A percentile compares a stretch with the other conserved stretches of the same genome.
Conservation (phyloP, 2,329 filamentous ascomycete genomes). For the Pyricularia pennisetigena region DNA sequence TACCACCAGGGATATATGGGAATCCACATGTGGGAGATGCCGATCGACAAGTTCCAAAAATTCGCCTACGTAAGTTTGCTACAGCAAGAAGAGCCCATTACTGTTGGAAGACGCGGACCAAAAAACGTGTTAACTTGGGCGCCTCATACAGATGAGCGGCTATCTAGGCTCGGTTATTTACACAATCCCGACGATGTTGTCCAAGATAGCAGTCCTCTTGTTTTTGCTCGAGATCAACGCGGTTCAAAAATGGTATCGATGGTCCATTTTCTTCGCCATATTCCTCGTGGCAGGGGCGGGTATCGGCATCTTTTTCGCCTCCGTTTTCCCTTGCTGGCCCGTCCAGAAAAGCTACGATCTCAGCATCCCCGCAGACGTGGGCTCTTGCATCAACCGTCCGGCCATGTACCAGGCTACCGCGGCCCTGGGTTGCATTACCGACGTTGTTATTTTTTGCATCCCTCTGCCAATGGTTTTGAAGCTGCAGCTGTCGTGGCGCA, state of each 20-base stretch:
- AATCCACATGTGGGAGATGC: not conserved
- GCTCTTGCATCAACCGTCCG: conserved; percentile 9
- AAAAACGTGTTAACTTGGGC: not conserved
- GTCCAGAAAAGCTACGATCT: conserved; percentile 8
- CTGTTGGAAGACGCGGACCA: too few relatives aligned
- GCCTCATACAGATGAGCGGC: not conserved
- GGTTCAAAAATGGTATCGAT: conserved; percentile 6
- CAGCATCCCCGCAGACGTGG: not conserved
- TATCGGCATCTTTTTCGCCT: conserved; percentile 8
- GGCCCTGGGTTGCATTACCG: conserved; percentile 9
- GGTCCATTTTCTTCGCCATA: conserved; percentile 6
- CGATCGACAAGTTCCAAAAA: not conserved
- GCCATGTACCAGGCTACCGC: conserved; percentile 11
- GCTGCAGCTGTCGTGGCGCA: conserved; percentile 6
- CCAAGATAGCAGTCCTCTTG: conserved; percentile 7
- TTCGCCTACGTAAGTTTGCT: conserved; percentile 5
- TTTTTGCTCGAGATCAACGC: conserved; percentile 7
- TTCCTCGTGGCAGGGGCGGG: conserved; percentile 7
- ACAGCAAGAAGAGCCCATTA: not conserved
- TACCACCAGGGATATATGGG: not conserved
- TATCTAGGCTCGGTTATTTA: not conserved
- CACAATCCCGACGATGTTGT: not conserved
- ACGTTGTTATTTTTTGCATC: conserved; percentile 9
- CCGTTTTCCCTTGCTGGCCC: conserved; percentile 10
- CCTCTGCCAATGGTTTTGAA: conserved; percentile 6